Evolutionary conservation across 345 rosid genomes (phyloP).

Genomic region (Corchorus olitorius): DNA sequence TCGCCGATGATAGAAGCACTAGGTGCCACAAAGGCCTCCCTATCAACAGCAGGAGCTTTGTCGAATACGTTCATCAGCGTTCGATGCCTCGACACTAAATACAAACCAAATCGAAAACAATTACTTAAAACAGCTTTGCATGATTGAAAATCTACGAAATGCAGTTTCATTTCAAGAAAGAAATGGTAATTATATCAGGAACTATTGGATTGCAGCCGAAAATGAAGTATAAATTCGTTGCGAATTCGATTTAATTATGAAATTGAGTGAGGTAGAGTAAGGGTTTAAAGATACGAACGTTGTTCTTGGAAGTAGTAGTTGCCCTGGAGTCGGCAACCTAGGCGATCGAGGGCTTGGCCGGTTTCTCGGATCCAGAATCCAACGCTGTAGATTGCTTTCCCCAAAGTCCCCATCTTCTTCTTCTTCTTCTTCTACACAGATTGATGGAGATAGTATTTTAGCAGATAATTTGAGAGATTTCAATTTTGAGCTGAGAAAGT

Average conservation of each 20-base stretch:
- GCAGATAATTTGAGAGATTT: not conserved
- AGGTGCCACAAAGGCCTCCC: constrained; percentile 86
- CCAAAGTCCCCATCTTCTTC: constrained; percentile 65
- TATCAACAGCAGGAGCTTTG: constrained; percentile 71
- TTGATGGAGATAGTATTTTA: not conserved
- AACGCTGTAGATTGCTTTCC: constrained; percentile 72
- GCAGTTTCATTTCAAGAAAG: not conserved
- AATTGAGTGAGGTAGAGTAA: not conserved
- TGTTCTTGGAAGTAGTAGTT: constrained; percentile 74
- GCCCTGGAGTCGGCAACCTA: constrained; percentile 92
- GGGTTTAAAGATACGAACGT: constrained; percentile 27
- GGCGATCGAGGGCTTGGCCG: constrained; percentile 96
- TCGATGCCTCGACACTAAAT: constrained; percentile 85
- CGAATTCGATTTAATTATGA: not conserved
- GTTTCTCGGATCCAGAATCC: constrained; percentile 98
- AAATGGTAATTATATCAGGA: not conserved
- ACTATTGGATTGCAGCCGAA: not conserved
- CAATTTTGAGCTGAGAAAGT: not conserved
- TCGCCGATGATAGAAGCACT: constrained; percentile 81
- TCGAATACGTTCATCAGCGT: constrained; percentile 84
- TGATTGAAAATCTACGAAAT: not conserved
- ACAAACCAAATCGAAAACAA: constrained; percentile 16
- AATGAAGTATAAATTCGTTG: not conserved
- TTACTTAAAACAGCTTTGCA: not conserved
- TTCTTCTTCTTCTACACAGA: constrained; percentile 14